Evolutionary conservation across 2,329 filamentous ascomycete species (phyloP), one percentile per base, ranked within the genome.

Genomic region (Penicillium sp.): DNA sequence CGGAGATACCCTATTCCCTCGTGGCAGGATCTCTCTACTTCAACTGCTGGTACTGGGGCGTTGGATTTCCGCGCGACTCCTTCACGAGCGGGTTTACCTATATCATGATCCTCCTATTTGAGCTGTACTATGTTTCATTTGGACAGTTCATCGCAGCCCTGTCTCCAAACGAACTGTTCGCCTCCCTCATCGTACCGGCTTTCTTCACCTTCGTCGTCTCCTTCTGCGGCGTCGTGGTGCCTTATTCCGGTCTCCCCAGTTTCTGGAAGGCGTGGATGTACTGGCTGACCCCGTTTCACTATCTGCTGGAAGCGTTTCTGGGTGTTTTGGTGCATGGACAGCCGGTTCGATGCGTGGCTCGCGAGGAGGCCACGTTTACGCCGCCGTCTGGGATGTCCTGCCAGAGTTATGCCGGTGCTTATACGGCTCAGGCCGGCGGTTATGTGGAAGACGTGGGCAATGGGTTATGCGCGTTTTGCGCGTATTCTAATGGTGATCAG

Each of bases 211-310:
- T 84, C 42, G 75, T 90, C 2, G 79, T 90, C 8, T 82, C 81
- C 1, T 91, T 92, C 75, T 91, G 87, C 63, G 89, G 89, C 60
- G 86, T 91, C 1, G 76, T 90, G 5, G 88, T 91, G 0, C 87
- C 88, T 0, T 89, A 86, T 61, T 64, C 64, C 0, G 78, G 80
- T 24, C 78, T 91, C 21, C 81, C 84, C 8, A 63, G 70, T 0
- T 91, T 91, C 70, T 91, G 88, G 88, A 74, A 78, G 14, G 71
- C 71, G 7, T 84, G 80, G 80, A 83, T 86, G 82, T 88, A 89
- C 68, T 83, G 81, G 70, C 75, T 89, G 21, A 84, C 85, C 0
- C 87, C 87, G 0, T 88, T 88, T 69, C 81, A 83, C 59, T 89
- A 89, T 62, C 77, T 88, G 0, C 71, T 90, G 2, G 83, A 86